phyloP scores from a whole-genome alignment of 2,329 filamentous ascomycete genomes.

The Alternaria arborescens region DNA sequence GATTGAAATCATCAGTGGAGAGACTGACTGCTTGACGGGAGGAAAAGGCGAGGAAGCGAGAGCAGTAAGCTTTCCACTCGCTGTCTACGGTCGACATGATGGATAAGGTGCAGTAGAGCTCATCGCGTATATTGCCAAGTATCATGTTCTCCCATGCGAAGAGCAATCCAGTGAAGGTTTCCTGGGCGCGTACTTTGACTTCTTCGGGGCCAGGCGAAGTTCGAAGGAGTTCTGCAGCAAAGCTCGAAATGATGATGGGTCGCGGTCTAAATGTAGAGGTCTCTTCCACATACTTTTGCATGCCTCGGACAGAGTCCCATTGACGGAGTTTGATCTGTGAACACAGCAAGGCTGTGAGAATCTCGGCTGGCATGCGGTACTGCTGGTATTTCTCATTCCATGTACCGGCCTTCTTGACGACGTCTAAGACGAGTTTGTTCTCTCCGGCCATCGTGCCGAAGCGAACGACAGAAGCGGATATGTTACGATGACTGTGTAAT shows the following conservation, averaged over 20 bases:
- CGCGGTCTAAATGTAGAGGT: constrained; percentile 35
- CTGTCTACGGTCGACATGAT: constrained; percentile 42
- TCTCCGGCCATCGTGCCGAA: constrained; percentile 63
- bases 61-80: constrained; percentile 41
- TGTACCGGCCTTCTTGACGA: constrained; percentile 34
- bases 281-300: constrained; percentile 46
- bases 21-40: constrained; percentile 37
- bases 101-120: constrained; percentile 43
- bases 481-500: constrained; percentile 57
- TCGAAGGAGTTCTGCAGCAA: constrained; percentile 42
- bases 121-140: constrained; percentile 33
- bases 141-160: constrained; percentile 43
- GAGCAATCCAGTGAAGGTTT: constrained; percentile 40
- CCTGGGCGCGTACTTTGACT: constrained; percentile 24
- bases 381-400: constrained; percentile 29
- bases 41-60: constrained; percentile 41
- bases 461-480: constrained; percentile 63
- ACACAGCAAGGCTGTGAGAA: constrained; percentile 53
- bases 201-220: constrained; percentile 26
- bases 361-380: constrained; percentile 44
- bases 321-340: constrained; percentile 53
- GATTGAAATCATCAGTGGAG: constrained; percentile 58
- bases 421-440: constrained; percentile 44
- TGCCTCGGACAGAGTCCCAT: constrained; percentile 53
- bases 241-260: constrained; percentile 41